Conservation (phyloP, 805 yeast genomes). For the Saccharomycopsis olivae region DNA sequence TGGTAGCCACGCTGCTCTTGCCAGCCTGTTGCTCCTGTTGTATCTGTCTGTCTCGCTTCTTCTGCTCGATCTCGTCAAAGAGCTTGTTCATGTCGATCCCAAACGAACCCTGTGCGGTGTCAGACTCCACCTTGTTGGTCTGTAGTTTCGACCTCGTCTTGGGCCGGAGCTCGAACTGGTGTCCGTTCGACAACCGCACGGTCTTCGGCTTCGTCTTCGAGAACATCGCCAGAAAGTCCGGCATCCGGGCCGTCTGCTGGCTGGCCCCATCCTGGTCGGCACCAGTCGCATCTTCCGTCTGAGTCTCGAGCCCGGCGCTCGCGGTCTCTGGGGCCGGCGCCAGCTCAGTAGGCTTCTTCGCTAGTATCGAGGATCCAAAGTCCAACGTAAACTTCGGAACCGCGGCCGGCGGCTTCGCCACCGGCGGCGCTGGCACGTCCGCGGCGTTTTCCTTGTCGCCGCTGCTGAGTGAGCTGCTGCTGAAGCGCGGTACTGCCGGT, state of each 20-base stretch:
- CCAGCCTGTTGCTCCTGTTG: background rate
- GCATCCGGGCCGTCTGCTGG: background rate
- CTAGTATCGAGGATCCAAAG: background rate
- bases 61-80: constrained; percentile 26
- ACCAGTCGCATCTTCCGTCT: too few relatives aligned
- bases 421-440: too few relatives aligned
- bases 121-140: background rate
- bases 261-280: too few relatives aligned
- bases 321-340: too few relatives aligned
- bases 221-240: background rate
- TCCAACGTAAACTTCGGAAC: background rate
- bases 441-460: too few relatives aligned
- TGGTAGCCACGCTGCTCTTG: too few relatives aligned
- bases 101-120: constrained; percentile 22
- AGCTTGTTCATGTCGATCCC: constrained; percentile 31
- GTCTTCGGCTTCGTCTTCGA: constrained; percentile 2
- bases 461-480: too few relatives aligned
- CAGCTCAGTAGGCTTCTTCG: too few relatives aligned
- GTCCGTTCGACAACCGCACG: constrained; percentile 7
- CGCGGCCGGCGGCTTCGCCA: background rate
- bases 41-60: too few relatives aligned
- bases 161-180: constrained; percentile 6
- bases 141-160: too few relatives aligned
- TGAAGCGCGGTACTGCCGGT: too few relatives aligned
- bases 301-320: too few relatives aligned